Base-by-base conservation (phyloP, 2,329 filamentous ascomycete species). In the Clathrospora elynae region DNA sequence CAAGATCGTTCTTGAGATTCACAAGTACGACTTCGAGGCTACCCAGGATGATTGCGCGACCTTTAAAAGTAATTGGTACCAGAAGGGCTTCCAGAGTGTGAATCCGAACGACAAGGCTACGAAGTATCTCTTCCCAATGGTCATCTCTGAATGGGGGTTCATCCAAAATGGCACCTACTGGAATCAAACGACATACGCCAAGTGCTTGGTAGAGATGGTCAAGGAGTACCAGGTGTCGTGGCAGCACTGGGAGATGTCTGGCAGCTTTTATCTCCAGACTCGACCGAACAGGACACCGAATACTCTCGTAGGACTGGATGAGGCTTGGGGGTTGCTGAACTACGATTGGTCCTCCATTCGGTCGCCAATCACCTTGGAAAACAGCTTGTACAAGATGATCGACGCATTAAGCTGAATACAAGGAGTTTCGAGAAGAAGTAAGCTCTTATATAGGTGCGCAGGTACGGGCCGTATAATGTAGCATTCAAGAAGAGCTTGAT, bases 241-340 rank as follows among this genome's bases (percentile, higher is more conserved):
- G 61, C 53, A 58, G 40, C 60, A 66, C 16, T 67, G 62, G 64
- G 62, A 64, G 26, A 36, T 67, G 2, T 59, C 59, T 1, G 63
- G 65, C 4, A 64, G 57, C 28, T 65, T 59, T 25, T 66, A 64
- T 25, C 49, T 65, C 12, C 76, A 77, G 72, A 75, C 64, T 3
- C 51, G 64, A 37, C 63, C 63, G 6, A 47, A 49, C 5, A 49
- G 63, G 11, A 53, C 47, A n/a, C 63, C 62, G 0, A 42, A 40
- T 2, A 65, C 59, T 2, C 57, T 67, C 6, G 56, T 66, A 14
- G 64, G 53, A 0, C 23, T 59, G 14, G 63, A 67, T 16, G 64
- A 66, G 32, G 55, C 56, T 18, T 67, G 64, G 63, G 63, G 62
- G 0, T 19, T 67, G 34, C 31, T 67, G 19, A 55, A 66, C 35